Evolutionary conservation across 108 stramenopile genomes (phyloP).

Genomic region (Chaetoceros tenuissimus): DNA sequence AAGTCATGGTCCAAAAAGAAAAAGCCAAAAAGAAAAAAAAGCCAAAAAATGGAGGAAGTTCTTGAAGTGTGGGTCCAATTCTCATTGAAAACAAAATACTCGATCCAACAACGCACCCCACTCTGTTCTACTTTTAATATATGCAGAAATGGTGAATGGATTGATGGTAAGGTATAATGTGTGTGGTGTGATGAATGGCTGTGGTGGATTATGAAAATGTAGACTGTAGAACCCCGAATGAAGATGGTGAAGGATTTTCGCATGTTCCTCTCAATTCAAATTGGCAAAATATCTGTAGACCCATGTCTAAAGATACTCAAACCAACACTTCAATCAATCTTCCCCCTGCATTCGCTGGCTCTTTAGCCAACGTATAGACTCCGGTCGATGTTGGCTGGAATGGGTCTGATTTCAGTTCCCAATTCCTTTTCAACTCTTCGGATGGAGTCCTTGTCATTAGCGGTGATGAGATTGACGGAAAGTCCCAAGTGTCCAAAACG

Average conservation of each 20-base stretch:
- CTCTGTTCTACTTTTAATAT: too few species aligned
- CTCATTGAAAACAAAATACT: too few species aligned
- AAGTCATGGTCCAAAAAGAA: too few species aligned
- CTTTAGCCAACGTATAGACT: slow-evolving; percentile 91
- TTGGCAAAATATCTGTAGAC: not conserved
- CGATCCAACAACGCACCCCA: too few species aligned
- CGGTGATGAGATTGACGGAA: slow-evolving; percentile 97
- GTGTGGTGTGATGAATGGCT: too few species aligned
- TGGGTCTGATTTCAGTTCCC: slow-evolving; percentile 96
- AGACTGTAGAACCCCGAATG: too few species aligned
- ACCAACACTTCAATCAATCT: not conserved
- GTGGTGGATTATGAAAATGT: too few species aligned
- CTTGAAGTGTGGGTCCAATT: not conserved
- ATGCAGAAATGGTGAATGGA: too few species aligned
- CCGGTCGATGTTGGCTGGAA: slow-evolving; percentile 92
- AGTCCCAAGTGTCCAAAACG: slow-evolving; percentile 97
- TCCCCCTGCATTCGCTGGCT: not conserved
- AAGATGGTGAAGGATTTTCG: too few species aligned
- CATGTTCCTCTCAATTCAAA: too few species aligned
- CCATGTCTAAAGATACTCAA: not conserved
- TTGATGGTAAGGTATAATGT: too few species aligned
- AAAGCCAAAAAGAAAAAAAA: not conserved
- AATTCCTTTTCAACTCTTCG: slow-evolving; percentile 93
- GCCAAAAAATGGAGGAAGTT: not conserved
- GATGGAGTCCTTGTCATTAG: slow-evolving; percentile 80